Percentiles rank a stretch among this genome's conserved stretches.
phyloP scores from a whole-genome alignment of 2,329 filamentous ascomycete genomes.

The Talaromyces sp. region DNA sequence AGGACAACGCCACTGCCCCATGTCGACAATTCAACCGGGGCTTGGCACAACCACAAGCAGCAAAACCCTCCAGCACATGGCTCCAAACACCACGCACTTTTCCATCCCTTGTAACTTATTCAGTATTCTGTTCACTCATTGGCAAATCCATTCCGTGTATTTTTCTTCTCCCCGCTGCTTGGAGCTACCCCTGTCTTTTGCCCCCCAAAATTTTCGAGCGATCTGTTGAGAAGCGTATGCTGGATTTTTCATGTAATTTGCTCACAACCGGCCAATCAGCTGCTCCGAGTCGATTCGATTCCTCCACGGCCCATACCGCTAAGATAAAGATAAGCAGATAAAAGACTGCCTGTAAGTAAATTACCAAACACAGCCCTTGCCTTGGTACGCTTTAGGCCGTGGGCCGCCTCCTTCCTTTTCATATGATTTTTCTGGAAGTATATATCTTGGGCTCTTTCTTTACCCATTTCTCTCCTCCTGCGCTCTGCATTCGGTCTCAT shows the following conservation, averaged over 20 bases:
- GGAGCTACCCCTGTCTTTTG: conserved; percentile 4
- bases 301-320: neutral
- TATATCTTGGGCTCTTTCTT: neutral
- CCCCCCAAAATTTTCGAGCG: neutral
- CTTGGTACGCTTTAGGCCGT: neutral
- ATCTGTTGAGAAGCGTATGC: neutral
- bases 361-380: conserved; percentile 9
- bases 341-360: neutral
- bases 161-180: conserved; percentile 4
- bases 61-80: conserved; percentile 1
- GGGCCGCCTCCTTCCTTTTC: conserved; percentile 10
- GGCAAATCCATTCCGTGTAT: neutral
- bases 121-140: no score
- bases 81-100: conserved; percentile 9
- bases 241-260: neutral
- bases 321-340: conserved; percentile 7
- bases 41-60: neutral
- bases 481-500: neutral
- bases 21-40: neutral
- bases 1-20: neutral
- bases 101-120: conserved; percentile 1
- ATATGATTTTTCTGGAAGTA: conserved; percentile 10
- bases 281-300: neutral
- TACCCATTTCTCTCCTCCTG: neutral
- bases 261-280: neutral